Base-by-base conservation (phyloP, 192 early-diverging fungal species). In the Coemansia sp. region DNA sequence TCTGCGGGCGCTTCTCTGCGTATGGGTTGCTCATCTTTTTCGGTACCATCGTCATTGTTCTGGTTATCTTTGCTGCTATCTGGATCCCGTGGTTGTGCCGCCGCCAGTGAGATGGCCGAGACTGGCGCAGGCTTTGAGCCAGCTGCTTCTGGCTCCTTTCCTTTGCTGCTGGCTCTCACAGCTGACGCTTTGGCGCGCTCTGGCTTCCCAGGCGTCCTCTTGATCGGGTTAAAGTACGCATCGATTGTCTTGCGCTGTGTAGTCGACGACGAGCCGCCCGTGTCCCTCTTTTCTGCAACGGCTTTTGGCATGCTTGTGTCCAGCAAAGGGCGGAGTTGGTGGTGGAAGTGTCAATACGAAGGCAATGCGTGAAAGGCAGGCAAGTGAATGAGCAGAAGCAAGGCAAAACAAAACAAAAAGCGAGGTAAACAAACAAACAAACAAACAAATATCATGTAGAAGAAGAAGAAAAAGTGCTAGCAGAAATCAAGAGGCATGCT, bases 201-300 rank as follows among this genome's bases (percentile, higher is more conserved):
- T 37, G 47, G 47, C 36, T 10, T 43, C 8, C 45, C 15, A 36
- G 21, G 62, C 47, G 64, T 7, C 11, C 15, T 49, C 69, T 68
- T 71, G 55, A 12, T 54, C 37, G 68, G 45, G 26, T 8, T 48
- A 49, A 81, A 81, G 59, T 71, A 81, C 46, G 73, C 21, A 56
- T 81, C 78, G 3, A 81, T 62, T 6, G 78, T 81, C 70, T 69
- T 75, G 70, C 78, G 78, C 60, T 81, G 72, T 3, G 4, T 40
- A 16, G 40, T 37, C 13, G 36, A 36, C 10, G 47, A 42, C 36
- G 26, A 32, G 32, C 2, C 52, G n/a, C 41, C 41, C 12, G 46
- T 37, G 12, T 7, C 41, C 2, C 5, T 37, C 49, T 64, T 32
- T 16, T 41, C 54, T 3, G 36, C 22, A 22, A 37, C 45, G 10